Conservation (phyloP, 2,329 filamentous ascomycete genomes). For the Botrytis fabae region DNA sequence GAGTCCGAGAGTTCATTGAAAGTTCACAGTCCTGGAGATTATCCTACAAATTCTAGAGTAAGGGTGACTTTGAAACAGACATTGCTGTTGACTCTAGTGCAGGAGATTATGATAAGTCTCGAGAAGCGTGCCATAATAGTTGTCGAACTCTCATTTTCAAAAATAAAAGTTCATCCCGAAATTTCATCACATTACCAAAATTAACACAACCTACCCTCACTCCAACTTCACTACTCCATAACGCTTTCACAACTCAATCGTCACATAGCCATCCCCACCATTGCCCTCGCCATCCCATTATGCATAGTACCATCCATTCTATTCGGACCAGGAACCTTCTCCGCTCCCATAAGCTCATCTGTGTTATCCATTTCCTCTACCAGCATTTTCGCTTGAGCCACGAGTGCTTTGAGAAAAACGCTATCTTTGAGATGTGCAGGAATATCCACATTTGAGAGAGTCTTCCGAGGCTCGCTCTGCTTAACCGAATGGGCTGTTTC, state of each 20-base stretch:
- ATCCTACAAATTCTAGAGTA: background rate
- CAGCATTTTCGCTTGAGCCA: slow-evolving; percentile 29
- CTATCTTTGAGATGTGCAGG: slow-evolving; percentile 32
- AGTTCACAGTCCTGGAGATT: background rate
- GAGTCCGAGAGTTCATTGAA: background rate
- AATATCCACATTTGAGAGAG: slow-evolving; percentile 28
- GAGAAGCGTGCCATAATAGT: background rate
- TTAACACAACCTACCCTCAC: background rate
- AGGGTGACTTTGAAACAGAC: too few species aligned
- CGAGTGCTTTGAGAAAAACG: slow-evolving; percentile 31
- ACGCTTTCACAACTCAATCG: background rate
- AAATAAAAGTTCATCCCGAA: background rate
- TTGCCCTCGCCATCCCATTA: background rate
- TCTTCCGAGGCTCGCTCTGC: slow-evolving; percentile 18
- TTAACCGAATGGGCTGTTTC: background rate
- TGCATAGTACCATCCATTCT: background rate
- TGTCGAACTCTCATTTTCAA: background rate
- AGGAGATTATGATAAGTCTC: background rate
- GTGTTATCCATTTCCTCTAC: slow-evolving; percentile 37
- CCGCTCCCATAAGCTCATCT: slow-evolving; percentile 12
- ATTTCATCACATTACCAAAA: background rate
- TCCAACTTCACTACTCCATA: background rate
- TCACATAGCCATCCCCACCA: background rate
- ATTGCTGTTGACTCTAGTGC: background rate
- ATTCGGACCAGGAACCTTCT: background rate